These are phyloP conservation scores for Fistulifera pelliculosa DNA, from an alignment of 108 stramenopile species.

Conservation along the genomic window DNA sequence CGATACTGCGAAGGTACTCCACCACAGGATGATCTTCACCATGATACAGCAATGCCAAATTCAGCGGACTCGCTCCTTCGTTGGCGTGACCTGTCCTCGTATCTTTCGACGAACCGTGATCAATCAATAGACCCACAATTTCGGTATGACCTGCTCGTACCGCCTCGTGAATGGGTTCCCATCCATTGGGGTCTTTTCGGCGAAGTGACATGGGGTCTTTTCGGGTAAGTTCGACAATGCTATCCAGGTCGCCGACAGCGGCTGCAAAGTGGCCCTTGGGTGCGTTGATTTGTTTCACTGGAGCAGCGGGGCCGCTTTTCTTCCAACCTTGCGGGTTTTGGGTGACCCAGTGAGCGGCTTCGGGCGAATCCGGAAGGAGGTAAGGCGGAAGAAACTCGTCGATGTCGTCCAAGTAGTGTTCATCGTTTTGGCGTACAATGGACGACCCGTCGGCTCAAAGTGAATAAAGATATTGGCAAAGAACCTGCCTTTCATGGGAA, in stretches of 20 bases:
- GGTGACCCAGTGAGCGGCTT: slow-evolving; percentile 37
- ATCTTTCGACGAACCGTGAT: slow-evolving; percentile 53
- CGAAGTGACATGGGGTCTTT: slow-evolving; percentile 20
- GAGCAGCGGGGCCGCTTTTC: slow-evolving; percentile 28
- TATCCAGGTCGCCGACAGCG: slow-evolving; percentile 33
- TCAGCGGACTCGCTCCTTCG: slow-evolving; percentile 22
- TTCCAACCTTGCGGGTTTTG: slow-evolving; percentile 44
- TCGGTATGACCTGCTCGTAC: slow-evolving; percentile 41
- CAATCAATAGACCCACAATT: slow-evolving; percentile 41
- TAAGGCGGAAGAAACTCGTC: slow-evolving; percentile 52
- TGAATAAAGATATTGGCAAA: slow-evolving; percentile 89
- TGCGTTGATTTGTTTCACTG: slow-evolving; percentile 14
- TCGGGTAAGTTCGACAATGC: slow-evolving; percentile 13
- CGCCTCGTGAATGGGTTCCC: slow-evolving; percentile 56
- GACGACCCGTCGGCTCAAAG: slow-evolving; percentile 67
- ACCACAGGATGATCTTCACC: slow-evolving; percentile 26
- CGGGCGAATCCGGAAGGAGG: slow-evolving; percentile 31
- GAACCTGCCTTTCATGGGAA: slow-evolving; percentile 71
- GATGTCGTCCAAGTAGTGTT: slow-evolving; percentile 26
- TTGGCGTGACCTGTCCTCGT: slow-evolving; percentile 18
- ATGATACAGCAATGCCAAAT: slow-evolving; percentile 20
- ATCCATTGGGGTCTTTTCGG: slow-evolving; percentile 34
- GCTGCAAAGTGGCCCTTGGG: slow-evolving; percentile 53
- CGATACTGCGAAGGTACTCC: slow-evolving; percentile 14
- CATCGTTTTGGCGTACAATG: slow-evolving; percentile 37